These are phyloP conservation scores for Hevea brasiliensis DNA, from an alignment of 345 rosid species.

Conservation along the genomic window DNA sequence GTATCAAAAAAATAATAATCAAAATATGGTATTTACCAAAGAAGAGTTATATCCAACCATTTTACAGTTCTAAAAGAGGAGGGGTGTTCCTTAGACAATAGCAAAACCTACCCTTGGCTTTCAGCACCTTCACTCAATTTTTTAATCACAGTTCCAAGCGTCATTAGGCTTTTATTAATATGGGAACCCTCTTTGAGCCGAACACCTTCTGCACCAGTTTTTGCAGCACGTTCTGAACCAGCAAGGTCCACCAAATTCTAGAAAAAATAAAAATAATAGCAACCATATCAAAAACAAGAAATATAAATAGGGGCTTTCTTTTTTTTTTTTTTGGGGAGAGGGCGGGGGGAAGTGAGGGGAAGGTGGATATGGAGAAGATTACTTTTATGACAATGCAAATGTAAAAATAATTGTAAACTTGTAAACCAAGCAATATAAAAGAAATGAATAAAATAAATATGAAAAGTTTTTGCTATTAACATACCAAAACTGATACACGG, in stretches of 20 bases:
- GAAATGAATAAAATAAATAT: background rate
- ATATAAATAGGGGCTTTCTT: background rate
- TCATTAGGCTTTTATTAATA: slow-evolving; percentile 93
- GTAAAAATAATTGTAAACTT: background rate
- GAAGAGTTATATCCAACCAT: background rate
- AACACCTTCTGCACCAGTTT: slow-evolving; percentile 99
- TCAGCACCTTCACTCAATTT: slow-evolving; percentile 94
- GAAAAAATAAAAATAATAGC: slow-evolving; percentile 15
- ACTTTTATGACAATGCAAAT: background rate
- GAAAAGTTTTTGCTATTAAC: slow-evolving; percentile 10
- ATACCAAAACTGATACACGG: slow-evolving; percentile 90
- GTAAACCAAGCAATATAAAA: slow-evolving; percentile 1
- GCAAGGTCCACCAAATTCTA: slow-evolving; percentile 97
- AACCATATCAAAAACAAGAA: slow-evolving; percentile 5
- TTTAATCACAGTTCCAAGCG: slow-evolving; percentile 85
- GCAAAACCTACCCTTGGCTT: slow-evolving; percentile 69
- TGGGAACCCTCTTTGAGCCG: slow-evolving; percentile 94
- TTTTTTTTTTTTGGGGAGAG: too few species aligned
- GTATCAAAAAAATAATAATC: slow-evolving; percentile 18
- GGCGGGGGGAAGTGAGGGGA: background rate
- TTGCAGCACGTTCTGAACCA: slow-evolving; percentile 98
- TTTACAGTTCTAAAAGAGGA: background rate
- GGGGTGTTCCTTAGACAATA: slow-evolving; percentile 2
- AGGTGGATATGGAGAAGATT: background rate
- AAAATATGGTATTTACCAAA: background rate